Evolutionary conservation across 1,284 basidiomycete genomes (phyloP).

Genomic region (Apiotrichum siamense): DNA sequence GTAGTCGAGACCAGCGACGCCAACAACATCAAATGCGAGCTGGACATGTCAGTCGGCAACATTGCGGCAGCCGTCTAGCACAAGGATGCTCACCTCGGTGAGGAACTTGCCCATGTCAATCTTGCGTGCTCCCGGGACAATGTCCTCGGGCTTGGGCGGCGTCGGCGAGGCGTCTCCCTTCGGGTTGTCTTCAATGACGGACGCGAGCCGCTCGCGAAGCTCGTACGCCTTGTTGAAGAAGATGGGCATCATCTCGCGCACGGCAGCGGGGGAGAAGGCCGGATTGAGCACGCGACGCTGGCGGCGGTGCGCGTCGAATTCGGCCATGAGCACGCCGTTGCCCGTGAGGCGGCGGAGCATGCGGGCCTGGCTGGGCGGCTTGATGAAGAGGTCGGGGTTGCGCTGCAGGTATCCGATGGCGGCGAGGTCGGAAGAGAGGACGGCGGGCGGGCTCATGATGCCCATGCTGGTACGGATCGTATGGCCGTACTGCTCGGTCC

Average conservation of each 20-base stretch:
- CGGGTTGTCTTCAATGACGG: neutral
- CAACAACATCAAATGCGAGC: slow-evolving; percentile 63
- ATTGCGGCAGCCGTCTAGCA: too few species aligned
- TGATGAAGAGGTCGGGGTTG: slow-evolving; percentile 59
- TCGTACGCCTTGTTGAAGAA: slow-evolving; percentile 59
- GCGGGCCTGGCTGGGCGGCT: slow-evolving; percentile 57
- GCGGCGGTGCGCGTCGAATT: slow-evolving; percentile 52
- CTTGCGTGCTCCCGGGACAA: slow-evolving; percentile 11
- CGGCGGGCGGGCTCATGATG: neutral
- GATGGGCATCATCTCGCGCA: slow-evolving; percentile 48
- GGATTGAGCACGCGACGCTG: slow-evolving; percentile 50
- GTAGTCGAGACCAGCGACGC: slow-evolving; percentile 61
- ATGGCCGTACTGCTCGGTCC: slow-evolving; percentile 19
- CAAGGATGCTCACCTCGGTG: too few species aligned
- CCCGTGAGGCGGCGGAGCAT: slow-evolving; percentile 49
- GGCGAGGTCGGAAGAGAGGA: slow-evolving; percentile 58
- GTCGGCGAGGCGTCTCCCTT: neutral
- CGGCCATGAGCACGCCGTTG: slow-evolving; percentile 38
- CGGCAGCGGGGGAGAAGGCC: slow-evolving; percentile 38
- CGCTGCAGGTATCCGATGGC: slow-evolving; percentile 59
- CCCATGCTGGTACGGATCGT: slow-evolving; percentile 15
- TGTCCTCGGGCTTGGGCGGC: slow-evolving; percentile 8
- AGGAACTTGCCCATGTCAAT: slow-evolving; percentile 8
- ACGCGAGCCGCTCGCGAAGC: slow-evolving; percentile 36
- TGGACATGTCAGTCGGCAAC: too few species aligned